phyloP scores from a whole-genome alignment of 768 basidiomycete species.

The Amanita rubescens region DNA sequence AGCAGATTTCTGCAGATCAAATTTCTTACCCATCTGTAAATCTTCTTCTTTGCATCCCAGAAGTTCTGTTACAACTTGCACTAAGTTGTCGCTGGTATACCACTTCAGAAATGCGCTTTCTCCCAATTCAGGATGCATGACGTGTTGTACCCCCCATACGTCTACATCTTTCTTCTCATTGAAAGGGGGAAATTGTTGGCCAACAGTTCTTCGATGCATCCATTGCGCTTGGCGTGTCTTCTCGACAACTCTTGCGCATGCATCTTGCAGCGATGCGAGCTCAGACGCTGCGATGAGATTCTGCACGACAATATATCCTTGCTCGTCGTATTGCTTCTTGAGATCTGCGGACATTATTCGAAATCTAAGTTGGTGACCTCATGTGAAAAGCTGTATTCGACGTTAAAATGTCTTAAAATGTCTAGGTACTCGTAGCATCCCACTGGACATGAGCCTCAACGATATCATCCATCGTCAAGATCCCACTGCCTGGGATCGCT shows the following conservation, averaged over 20 bases:
- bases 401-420: too few species aligned
- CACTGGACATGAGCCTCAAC: slow-evolving; percentile 5
- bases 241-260: slow-evolving; percentile 42
- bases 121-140: slow-evolving; percentile 69
- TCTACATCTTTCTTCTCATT: slow-evolving; percentile 46
- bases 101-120: slow-evolving; percentile 56
- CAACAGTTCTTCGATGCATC: slow-evolving; percentile 63
- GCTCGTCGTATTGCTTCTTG: slow-evolving; percentile 47
- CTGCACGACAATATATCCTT: slow-evolving; percentile 62
- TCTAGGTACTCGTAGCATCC: too few species aligned
- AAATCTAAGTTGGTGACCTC: neutral
- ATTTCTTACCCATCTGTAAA: slow-evolving; percentile 63
- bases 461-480: slow-evolving; percentile 2
- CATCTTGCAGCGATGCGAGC: slow-evolving; percentile 33
- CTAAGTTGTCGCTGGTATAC: slow-evolving; percentile 53
- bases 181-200: slow-evolving; percentile 75
- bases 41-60: slow-evolving; percentile 50
- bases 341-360: slow-evolving; percentile 9
- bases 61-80: slow-evolving; percentile 35
- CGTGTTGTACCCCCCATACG: slow-evolving; percentile 75
- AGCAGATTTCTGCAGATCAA: neutral
- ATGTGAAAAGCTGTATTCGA: too few species aligned
- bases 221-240: slow-evolving; percentile 55
- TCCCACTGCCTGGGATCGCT: neutral
- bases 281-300: slow-evolving; percentile 40